These are phyloP conservation scores for Prunus fruticosa DNA, from an alignment of 306 rosid genomes.

Conservation along the genomic window DNA sequence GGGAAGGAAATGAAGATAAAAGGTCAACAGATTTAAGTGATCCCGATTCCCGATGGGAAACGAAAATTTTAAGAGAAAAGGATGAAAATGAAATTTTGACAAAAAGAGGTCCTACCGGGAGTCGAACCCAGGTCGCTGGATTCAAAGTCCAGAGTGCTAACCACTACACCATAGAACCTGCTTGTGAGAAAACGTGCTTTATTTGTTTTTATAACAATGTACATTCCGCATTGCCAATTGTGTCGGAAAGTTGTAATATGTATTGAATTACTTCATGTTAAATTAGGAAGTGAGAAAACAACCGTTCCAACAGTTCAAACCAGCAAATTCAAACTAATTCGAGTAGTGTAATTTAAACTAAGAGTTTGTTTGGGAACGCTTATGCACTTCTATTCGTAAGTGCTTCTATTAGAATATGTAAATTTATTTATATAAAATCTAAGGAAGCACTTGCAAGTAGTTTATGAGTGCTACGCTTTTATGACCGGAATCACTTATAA, in stretches of 20 bases:
- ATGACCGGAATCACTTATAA: too few species aligned
- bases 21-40: background rate
- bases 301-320: background rate
- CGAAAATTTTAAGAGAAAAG: background rate
- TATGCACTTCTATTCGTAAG: too few species aligned
- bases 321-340: too few species aligned
- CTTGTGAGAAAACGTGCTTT: fast-evolving
- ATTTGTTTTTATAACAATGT: background rate
- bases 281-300: background rate
- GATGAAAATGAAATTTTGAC: background rate
- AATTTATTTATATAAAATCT: too few species aligned
- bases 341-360: too few species aligned
- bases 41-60: too few species aligned
- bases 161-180: slow-evolving; percentile 86
- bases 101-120: slow-evolving; percentile 74
- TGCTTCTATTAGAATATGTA: too few species aligned
- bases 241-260: background rate
- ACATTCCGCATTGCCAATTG: background rate
- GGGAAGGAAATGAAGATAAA: background rate
- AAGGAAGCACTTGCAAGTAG: too few species aligned
- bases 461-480: too few species aligned
- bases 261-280: background rate
- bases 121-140: slow-evolving; percentile 90
- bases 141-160: slow-evolving; percentile 85
- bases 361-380: too few species aligned